Percentiles rank a stretch among this genome's conserved stretches.
These are phyloP conservation scores for Hanseniaspora valbyensis DNA, from an alignment of 805 yeast species.

Conservation along the genomic window DNA sequence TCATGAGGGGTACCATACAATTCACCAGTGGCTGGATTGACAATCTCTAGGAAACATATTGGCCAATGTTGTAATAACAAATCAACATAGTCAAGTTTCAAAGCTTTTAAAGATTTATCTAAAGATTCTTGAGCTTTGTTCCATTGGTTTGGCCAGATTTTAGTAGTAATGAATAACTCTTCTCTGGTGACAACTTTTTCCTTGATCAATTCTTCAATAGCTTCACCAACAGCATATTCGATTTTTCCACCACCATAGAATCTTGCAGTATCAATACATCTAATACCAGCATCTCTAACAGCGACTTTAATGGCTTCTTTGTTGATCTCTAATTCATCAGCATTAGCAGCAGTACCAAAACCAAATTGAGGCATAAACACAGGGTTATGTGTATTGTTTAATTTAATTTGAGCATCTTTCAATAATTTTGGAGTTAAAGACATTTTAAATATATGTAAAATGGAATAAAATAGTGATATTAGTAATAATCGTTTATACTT, in stretches of 20 bases:
- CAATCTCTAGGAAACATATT: conserved; percentile 5
- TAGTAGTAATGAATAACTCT: conserved; percentile 61
- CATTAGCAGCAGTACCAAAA: conserved; percentile 53
- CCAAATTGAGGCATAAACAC: conserved; percentile 51
- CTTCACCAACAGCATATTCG: conserved; percentile 31
- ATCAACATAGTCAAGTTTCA: conserved; percentile 67
- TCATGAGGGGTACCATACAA: conserved; percentile 21
- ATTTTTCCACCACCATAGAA: conserved; percentile 15
- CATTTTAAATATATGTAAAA: neutral
- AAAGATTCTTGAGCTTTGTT: conserved; percentile 42
- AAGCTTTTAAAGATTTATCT: conserved; percentile 44
- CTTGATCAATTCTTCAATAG: conserved; percentile 37
- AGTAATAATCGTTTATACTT: no score
- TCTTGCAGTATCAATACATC: conserved; percentile 19
- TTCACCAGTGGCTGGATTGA: conserved; percentile 11
- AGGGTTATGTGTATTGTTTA: neutral
- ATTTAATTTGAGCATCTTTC: conserved; percentile 1
- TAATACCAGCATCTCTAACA: conserved; percentile 41
- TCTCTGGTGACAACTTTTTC: conserved; percentile 38
- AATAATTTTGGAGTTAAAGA: neutral
- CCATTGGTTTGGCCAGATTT: conserved; percentile 54
- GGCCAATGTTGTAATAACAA: conserved; percentile 52
- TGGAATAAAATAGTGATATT: no score
- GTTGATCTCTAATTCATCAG: conserved; percentile 36
- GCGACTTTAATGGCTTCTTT: conserved; percentile 49